Base-by-base conservation (phyloP, 495 filamentous ascomycete genomes). In the Penicillium turbatum region DNA sequence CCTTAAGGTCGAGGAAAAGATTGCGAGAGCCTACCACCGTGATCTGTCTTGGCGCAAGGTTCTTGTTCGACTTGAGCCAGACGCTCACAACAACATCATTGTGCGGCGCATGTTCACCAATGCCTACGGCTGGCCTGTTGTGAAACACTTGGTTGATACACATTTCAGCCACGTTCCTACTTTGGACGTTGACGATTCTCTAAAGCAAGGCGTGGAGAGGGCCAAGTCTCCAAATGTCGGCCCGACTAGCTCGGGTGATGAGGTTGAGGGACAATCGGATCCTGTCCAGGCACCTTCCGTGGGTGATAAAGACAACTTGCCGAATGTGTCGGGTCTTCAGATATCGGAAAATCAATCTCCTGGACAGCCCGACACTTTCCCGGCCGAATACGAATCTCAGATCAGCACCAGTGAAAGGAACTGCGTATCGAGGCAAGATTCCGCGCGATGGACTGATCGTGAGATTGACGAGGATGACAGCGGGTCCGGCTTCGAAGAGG, bases 11-110 rank as follows among this genome's bases (percentile, higher is more conserved):
- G 93, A 98, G 66, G 93, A 98, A 65, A 97, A 97, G 66, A 98
- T 98, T 50, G 92, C 93, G 1, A 81, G 93, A 41, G 93, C 91
- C 36, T 98, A 97, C 68, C 93, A 98, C 65, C 80, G 82, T 6
- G 87, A 86, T 56, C 72, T 98, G 16, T 86, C 87, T 5, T 98
- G 93, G 93, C 86, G 93, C 10, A 98, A 98, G 66, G 93, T 97
- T 3, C 82, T 98, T 9, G 93, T 97, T 17, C 83, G 92, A 38
- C 78, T 98, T 8, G 93, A 98, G 65, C 93, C 93, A 1, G 93
- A 98, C 76, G 93, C 93, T 2, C 93, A 98, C 69, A 98, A 98
- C 70, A 98, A 98, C 66, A 92, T 98, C 52, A 86, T 96, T 53
- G 93, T 98, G 16, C 86, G 93, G 24, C 84, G 93, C 29, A 92